Evolutionary conservation across 345 rosid genomes (phyloP).

Genomic region (Gynandropsis gynandra): DNA sequence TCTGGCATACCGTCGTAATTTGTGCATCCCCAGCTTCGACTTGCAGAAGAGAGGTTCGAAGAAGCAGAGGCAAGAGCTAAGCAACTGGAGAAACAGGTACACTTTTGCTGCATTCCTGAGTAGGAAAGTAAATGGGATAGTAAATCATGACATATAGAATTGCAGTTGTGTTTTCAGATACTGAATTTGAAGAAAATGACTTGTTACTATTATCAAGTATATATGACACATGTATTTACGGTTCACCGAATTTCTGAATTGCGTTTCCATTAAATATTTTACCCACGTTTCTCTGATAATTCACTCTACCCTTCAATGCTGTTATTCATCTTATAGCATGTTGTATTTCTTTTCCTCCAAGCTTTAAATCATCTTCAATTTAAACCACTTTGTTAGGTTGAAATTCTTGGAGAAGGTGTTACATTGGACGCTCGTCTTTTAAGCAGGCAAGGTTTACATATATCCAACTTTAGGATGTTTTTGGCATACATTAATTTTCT

Average conservation of each 20-base stretch:
- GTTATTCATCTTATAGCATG: constrained; percentile 6
- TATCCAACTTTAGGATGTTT: constrained; percentile 8
- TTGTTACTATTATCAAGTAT: background rate
- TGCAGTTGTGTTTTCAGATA: background rate
- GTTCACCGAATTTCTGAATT: background rate
- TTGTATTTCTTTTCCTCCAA: constrained; percentile 4
- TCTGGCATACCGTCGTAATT: constrained; percentile 31
- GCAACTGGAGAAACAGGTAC: constrained; percentile 84
- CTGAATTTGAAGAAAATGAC: background rate
- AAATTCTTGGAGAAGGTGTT: constrained; percentile 81
- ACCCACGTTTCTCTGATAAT: background rate
- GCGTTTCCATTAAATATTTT: background rate
- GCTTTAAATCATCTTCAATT: constrained; percentile 6
- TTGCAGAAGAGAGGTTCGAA: constrained; percentile 76
- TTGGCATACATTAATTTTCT: constrained; percentile 15
- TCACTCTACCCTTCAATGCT: background rate
- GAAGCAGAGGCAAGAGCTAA: constrained; percentile 82
- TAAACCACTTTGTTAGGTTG: constrained; percentile 44
- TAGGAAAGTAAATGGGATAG: background rate
- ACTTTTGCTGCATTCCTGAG: constrained; percentile 7
- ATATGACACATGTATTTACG: too few relatives aligned
- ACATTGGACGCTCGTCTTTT: constrained; percentile 71
- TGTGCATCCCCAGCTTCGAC: constrained; percentile 65
- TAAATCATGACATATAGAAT: background rate
- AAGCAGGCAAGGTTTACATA: constrained; percentile 56